A percentile compares a stretch with the other conserved stretches of the same genome.
Conservation (phyloP, 2,329 filamentous ascomycete genomes). For the Exophiala sp. region DNA sequence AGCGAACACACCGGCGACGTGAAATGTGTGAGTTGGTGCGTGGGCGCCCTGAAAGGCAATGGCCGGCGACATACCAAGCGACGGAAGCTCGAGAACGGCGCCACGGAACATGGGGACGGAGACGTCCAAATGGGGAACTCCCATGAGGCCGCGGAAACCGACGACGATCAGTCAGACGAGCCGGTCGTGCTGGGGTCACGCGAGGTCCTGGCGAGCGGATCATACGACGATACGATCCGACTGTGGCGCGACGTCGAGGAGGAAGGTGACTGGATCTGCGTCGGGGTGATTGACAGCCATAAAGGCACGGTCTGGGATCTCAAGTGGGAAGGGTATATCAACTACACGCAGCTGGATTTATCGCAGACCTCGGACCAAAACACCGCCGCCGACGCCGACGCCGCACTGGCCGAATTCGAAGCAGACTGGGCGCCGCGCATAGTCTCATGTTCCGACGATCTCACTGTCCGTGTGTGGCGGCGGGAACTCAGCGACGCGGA, state of each 20-base stretch:
- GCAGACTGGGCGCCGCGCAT: slow-evolving; percentile 49
- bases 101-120: not conserved
- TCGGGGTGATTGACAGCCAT: slow-evolving; percentile 74
- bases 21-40: slow-evolving; percentile 90
- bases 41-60: slow-evolving; percentile 42
- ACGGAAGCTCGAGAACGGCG: slow-evolving; percentile 9
- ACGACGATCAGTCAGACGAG: slow-evolving; percentile 13
- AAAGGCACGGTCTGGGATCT: slow-evolving; percentile 83
- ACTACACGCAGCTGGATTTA: slow-evolving; percentile 15
- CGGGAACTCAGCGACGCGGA: slow-evolving; percentile 52
- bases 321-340: slow-evolving; percentile 51
- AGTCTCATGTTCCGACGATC: slow-evolving; percentile 79
- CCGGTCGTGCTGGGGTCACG: slow-evolving; percentile 21
- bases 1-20: slow-evolving; percentile 94
- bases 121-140: slow-evolving; percentile 17
- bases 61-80: slow-evolving; percentile 9
- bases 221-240: slow-evolving; percentile 87
- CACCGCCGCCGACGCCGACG: slow-evolving; percentile 4
- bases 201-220: slow-evolving; percentile 79
- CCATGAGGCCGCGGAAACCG: not conserved
- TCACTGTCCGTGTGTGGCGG: slow-evolving; percentile 72
- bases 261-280: slow-evolving; percentile 94
- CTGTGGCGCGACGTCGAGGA: slow-evolving; percentile 65
- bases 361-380: slow-evolving; percentile 3
- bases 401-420: slow-evolving; percentile 29